Evolutionary conservation across 352 stramenopile species (phyloP).

Genomic region (Pythium brachiatum): DNA sequence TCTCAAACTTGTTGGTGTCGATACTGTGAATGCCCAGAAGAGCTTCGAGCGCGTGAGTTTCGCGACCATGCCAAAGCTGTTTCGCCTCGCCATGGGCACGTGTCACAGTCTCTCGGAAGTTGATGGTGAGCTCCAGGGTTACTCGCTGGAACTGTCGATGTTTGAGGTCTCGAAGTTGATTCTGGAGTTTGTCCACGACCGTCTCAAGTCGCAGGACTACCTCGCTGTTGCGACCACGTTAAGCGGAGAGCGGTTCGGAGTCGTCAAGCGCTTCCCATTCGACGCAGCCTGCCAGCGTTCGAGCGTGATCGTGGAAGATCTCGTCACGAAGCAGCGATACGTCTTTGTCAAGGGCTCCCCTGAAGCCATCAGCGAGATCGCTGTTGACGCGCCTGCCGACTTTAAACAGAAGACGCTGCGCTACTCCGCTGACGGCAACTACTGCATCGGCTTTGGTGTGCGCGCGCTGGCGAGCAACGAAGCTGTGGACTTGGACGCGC

Average conservation of each 20-base stretch:
- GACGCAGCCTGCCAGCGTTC: slow-evolving; percentile 46
- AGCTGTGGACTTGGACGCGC: slow-evolving; percentile 21
- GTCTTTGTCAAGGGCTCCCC: slow-evolving; percentile 57
- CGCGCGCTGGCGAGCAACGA: slow-evolving; percentile 24
- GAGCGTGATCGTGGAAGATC: slow-evolving; percentile 44
- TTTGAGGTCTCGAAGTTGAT: slow-evolving; percentile 36
- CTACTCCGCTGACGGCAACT: slow-evolving; percentile 65
- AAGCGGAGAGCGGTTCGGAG: slow-evolving; percentile 25
- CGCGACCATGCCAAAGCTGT: slow-evolving; percentile 11
- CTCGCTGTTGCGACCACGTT: slow-evolving; percentile 20
- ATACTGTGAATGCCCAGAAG: slow-evolving; percentile 6
- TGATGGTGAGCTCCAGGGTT: slow-evolving; percentile 38
- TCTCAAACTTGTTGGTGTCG: slow-evolving; percentile 41
- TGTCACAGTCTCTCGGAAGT: slow-evolving; percentile 45
- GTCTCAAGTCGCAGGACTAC: slow-evolving; percentile 20
- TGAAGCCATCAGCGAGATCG: slow-evolving; percentile 36
- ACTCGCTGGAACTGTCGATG: slow-evolving; percentile 53
- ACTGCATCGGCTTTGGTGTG: slow-evolving; percentile 50
- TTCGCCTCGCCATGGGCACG: slow-evolving; percentile 39
- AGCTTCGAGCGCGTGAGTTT: slow-evolving; percentile 12
- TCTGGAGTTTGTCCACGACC: slow-evolving; percentile 33
- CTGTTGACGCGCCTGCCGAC: slow-evolving; percentile 35
- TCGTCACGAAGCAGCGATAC: slow-evolving; percentile 29
- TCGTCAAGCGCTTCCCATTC: slow-evolving; percentile 52
- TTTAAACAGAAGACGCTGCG: slow-evolving; percentile 46